phyloP scores from a whole-genome alignment of 2,329 filamentous ascomycete genomes.

The Claviceps sp. region DNA sequence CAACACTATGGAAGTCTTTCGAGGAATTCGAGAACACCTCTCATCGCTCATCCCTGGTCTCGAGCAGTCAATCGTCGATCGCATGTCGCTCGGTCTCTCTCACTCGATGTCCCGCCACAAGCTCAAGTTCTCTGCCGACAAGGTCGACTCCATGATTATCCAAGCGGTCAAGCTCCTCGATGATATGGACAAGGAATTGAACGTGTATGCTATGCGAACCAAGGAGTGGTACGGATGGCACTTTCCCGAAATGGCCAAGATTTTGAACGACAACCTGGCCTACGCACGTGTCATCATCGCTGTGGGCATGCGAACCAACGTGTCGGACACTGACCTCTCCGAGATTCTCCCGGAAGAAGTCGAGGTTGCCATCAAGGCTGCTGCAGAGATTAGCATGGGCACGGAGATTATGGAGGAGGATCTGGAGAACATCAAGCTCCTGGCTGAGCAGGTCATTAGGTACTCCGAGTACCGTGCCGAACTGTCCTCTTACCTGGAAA shows the following conservation, averaged over 20 bases:
- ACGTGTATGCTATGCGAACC: slow-evolving; percentile 96
- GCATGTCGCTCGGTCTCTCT: slow-evolving; percentile 90
- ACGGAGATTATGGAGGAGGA: slow-evolving; percentile 92
- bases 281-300: slow-evolving; percentile 80
- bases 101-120: slow-evolving; percentile 96
- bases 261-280: slow-evolving; percentile 91
- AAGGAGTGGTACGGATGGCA: slow-evolving; percentile 99
- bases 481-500: slow-evolving; percentile 77
- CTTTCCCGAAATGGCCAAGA: slow-evolving; percentile 95
- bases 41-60: slow-evolving; percentile 84
- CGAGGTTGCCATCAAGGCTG: slow-evolving; percentile 79
- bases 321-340: slow-evolving; percentile 62
- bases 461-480: slow-evolving; percentile 85
- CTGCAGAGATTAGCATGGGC: slow-evolving; percentile 95
- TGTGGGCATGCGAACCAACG: slow-evolving; percentile 80
- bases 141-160: slow-evolving; percentile 99
- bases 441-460: slow-evolving; percentile 85
- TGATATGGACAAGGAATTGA: slow-evolving; percentile 96
- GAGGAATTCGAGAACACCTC: slow-evolving; percentile 84
- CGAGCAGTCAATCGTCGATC: slow-evolving; percentile 71
- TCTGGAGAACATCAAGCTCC: slow-evolving; percentile 78
- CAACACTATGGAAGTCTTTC: slow-evolving; percentile 65
- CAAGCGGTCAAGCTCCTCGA: slow-evolving; percentile 90
- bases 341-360: slow-evolving; percentile 94
- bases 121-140: slow-evolving; percentile 96